These are phyloP conservation scores for Chlamydomonas reinhardtii DNA, from an alignment of 163 green algal genomes.

Conservation along the genomic window DNA sequence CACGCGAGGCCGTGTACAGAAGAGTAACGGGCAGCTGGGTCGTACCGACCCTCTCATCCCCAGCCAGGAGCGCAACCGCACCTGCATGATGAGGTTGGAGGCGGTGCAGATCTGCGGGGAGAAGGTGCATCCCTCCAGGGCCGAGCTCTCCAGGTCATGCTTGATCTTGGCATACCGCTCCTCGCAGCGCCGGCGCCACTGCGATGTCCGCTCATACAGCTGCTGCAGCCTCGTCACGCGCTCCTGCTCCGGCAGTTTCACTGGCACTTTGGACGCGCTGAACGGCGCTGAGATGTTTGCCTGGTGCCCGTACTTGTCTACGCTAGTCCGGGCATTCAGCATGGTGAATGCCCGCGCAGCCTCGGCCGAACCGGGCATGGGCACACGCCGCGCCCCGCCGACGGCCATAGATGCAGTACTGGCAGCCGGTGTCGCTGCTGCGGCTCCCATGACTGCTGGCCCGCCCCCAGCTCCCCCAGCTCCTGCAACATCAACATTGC, in stretches of 20 bases:
- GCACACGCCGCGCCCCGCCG: not conserved
- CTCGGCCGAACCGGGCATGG: not conserved
- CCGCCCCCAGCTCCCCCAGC: no score
- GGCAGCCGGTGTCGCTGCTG: not conserved
- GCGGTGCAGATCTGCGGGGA: conserved; percentile 12
- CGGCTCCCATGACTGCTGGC: no score
- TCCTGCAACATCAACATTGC: no score
- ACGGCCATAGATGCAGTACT: not conserved
- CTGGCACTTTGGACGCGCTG: not conserved
- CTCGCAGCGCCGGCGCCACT: conserved; percentile 22
- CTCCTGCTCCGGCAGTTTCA: conserved; percentile 31
- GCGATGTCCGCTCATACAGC: conserved; percentile 21
- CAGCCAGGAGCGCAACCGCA: not conserved
- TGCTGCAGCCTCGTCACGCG: conserved; percentile 25
- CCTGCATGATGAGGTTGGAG: conserved; percentile 42
- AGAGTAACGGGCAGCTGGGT: no score
- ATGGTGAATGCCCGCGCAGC: conserved; percentile 38
- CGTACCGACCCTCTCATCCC: no score
- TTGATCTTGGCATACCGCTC: conserved; percentile 25
- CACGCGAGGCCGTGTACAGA: no score
- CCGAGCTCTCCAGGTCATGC: not conserved
- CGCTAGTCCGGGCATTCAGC: conserved; percentile 38
- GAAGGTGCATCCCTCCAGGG: conserved; percentile 46
- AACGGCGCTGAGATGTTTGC: no score
- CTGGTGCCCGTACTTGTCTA: conserved; percentile 12